Percentiles rank a stretch among this genome's conserved stretches.
These are phyloP conservation scores for Paramecium sexaurelia DNA, from an alignment of 73 alveolate genomes.

Conservation along the genomic window DNA sequence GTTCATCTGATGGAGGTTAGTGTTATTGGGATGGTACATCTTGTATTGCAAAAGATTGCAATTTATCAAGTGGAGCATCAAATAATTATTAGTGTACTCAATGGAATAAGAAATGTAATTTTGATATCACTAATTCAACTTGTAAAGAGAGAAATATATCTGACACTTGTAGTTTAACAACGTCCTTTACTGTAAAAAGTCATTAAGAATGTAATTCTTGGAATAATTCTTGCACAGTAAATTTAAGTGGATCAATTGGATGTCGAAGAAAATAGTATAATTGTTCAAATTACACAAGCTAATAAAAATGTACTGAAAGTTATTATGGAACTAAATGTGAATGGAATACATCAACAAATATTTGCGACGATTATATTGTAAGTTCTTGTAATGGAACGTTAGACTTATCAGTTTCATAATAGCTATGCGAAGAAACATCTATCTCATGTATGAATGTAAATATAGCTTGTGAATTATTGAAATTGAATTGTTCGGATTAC, in stretches of 20 bases:
- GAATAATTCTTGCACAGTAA: neutral
- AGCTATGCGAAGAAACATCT: neutral
- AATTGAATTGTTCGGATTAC: neutral
- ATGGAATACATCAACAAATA: neutral
- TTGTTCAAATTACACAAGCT: neutral
- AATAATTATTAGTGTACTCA: neutral
- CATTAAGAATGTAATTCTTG: constrained; percentile 4
- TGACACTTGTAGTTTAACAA: neutral
- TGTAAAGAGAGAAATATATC: neutral
- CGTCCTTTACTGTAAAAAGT: neutral
- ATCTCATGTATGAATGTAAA: neutral
- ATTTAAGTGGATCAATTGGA: neutral
- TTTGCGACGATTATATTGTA: neutral
- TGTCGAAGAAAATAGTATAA: neutral
- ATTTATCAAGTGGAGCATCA: neutral
- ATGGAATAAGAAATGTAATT: neutral
- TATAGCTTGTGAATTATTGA: neutral
- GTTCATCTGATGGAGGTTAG: neutral
- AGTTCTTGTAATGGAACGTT: neutral
- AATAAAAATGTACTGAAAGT: neutral
- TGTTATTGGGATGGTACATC: neutral
- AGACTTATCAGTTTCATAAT: neutral
- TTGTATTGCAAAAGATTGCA: neutral
- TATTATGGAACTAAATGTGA: neutral
- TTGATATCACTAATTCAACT: neutral